A percentile compares a stretch with the other conserved stretches of the same genome.
These are phyloP conservation scores for Leishmania guyanensis DNA, from an alignment of 208 protist species.

Conservation along the genomic window DNA sequence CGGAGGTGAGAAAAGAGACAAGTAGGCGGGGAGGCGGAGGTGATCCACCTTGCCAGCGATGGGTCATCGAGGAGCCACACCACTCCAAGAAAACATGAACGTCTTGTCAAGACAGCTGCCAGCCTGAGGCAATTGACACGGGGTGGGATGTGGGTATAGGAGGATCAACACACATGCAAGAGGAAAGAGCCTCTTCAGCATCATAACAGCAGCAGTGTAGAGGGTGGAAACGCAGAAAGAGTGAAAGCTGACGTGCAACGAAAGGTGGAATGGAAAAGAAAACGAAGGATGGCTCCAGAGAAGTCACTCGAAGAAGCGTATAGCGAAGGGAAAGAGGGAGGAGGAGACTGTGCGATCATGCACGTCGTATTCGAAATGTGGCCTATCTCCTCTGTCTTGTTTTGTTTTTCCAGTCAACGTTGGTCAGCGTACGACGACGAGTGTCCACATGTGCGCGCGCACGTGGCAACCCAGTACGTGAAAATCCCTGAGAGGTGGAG, in stretches of 20 bases:
- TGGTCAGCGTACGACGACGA: neutral
- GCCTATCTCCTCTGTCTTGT: neutral
- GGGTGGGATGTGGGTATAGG: neutral
- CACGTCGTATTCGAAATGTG: neutral
- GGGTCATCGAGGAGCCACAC: neutral
- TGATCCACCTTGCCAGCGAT: neutral
- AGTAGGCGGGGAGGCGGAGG: no score
- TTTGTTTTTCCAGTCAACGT: neutral
- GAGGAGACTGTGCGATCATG: neutral
- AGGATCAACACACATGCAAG: neutral
- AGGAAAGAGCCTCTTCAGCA: neutral
- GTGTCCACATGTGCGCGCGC: neutral
- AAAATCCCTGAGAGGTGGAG: neutral
- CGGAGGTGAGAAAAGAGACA: neutral
- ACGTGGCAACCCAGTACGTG: neutral
- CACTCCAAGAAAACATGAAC: neutral
- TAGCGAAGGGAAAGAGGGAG: neutral
- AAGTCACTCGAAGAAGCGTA: neutral
- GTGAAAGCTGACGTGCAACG: neutral
- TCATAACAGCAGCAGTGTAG: neutral
- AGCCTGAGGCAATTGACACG: neutral
- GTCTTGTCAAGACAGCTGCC: neutral
- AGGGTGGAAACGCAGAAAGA: neutral
- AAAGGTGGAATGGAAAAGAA: neutral
- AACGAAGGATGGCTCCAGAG: neutral